Evolutionary conservation across 345 rosid species (phyloP).

Genomic region (Turnera subulata): DNA sequence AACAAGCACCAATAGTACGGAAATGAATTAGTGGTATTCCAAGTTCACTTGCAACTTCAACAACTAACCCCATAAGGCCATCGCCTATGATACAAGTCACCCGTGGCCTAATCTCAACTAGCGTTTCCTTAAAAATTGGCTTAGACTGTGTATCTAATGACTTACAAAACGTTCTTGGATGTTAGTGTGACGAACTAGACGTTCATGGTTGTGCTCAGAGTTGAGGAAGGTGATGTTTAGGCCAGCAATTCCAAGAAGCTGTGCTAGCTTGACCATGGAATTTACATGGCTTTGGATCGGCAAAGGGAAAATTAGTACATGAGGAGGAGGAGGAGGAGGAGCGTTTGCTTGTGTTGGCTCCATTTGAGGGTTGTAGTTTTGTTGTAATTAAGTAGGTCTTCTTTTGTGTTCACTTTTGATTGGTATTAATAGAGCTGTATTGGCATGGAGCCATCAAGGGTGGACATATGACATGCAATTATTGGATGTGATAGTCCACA

Average conservation of each 20-base stretch:
- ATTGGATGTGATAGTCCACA: too few relatives aligned
- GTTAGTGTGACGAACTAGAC: conserved; percentile 19
- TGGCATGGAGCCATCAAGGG: too few relatives aligned
- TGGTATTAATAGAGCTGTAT: too few relatives aligned
- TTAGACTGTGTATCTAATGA: conserved; percentile 9
- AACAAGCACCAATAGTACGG: conserved; percentile 31
- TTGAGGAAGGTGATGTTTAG: conserved; percentile 55
- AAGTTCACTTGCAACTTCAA: conserved; percentile 33
- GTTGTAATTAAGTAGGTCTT: too few relatives aligned
- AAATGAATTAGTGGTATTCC: conserved; percentile 29
- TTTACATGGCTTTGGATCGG: conserved; percentile 66
- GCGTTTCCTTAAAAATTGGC: conserved; percentile 16
- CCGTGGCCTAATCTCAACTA: conserved; percentile 6
- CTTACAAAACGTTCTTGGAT: conserved; percentile 31
- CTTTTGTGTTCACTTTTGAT: too few relatives aligned
- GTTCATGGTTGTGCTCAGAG: conserved; percentile 31
- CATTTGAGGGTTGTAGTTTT: too few relatives aligned
- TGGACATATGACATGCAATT: too few relatives aligned
- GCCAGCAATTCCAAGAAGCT: conserved; percentile 42
- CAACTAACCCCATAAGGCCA: conserved; percentile 24
- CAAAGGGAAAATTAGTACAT: conserved; percentile 50
- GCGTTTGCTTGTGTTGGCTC: neutral
- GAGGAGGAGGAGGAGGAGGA: conserved; percentile 16
- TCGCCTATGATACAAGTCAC: conserved; percentile 38
- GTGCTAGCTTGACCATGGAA: conserved; percentile 62